These are phyloP conservation scores for Podospora conica DNA, from an alignment of 495 filamentous ascomycete genomes.

Conservation along the genomic window DNA sequence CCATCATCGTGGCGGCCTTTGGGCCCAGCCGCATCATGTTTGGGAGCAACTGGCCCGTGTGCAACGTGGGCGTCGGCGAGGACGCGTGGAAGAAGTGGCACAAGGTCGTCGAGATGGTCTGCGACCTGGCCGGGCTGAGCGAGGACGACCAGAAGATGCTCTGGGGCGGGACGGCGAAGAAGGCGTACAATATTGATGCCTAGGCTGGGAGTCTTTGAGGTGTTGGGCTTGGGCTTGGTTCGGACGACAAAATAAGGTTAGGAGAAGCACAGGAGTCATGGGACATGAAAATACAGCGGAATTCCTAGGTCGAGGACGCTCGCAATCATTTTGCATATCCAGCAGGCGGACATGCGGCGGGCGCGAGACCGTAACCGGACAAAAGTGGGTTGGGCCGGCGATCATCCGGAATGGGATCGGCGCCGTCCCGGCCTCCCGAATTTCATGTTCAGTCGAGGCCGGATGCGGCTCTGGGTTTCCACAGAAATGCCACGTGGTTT, in stretches of 20 bases:
- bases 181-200: slow-evolving; percentile 54
- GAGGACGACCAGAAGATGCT: slow-evolving; percentile 54
- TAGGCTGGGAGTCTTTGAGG: neutral
- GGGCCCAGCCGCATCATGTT: slow-evolving; percentile 72
- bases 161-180: slow-evolving; percentile 62
- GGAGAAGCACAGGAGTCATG: neutral
- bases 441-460: neutral
- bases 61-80: slow-evolving; percentile 59
- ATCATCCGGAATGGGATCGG: neutral
- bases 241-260: neutral
- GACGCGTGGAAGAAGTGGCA: slow-evolving; percentile 52
- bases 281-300: neutral
- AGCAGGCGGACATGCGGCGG: neutral
- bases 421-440: neutral
- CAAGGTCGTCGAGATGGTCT: slow-evolving; percentile 52
- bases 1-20: slow-evolving; percentile 61
- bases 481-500: neutral
- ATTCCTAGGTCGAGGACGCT: neutral
- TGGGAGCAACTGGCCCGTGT: slow-evolving; percentile 86
- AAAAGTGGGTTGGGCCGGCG: neutral
- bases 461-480: neutral
- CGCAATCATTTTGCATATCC: too few relatives aligned
- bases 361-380: neutral
- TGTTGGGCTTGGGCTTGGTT: neutral
- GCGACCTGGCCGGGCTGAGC: slow-evolving; percentile 50